phyloP scores from a whole-genome alignment of 345 rosid genomes.

The Erysimum cheiranthoides region DNA sequence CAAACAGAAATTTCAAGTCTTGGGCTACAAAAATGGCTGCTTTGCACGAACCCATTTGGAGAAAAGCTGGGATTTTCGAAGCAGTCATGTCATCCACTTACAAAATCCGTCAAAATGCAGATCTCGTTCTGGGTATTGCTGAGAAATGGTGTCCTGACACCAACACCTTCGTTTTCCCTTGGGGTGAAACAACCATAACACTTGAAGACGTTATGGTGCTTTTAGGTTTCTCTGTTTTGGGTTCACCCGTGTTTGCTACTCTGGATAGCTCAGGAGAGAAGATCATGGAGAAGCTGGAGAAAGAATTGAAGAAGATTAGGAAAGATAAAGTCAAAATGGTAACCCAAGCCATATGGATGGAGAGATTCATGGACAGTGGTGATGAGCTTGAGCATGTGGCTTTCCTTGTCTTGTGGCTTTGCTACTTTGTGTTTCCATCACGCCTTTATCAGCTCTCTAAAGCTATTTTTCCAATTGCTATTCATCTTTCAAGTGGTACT shows the following conservation, averaged over 20 bases:
- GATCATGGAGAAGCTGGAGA: neutral
- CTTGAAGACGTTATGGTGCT: conserved; percentile 55
- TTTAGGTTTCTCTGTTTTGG: conserved; percentile 55
- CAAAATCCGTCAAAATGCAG: conserved; percentile 18
- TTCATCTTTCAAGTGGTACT: conserved; percentile 49
- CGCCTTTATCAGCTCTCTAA: neutral
- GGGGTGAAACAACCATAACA: conserved; percentile 65
- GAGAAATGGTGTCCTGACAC: conserved; percentile 59
- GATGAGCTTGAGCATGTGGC: conserved; percentile 55
- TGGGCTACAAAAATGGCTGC: conserved; percentile 54
- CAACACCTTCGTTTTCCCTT: conserved; percentile 55
- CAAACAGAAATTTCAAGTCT: conserved; percentile 35
- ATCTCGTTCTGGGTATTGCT: conserved; percentile 50
- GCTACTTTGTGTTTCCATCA: conserved; percentile 43
- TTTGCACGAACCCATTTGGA: conserved; percentile 43
- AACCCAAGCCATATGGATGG: conserved; percentile 38
- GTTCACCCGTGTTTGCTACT: conserved; percentile 46
- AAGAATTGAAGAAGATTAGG: conserved; percentile 16
- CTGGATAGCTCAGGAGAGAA: neutral
- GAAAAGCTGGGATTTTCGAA: conserved; percentile 53
- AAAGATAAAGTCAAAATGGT: neutral
- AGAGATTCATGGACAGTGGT: conserved; percentile 43
- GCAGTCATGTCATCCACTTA: conserved; percentile 53
- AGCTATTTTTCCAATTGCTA: conserved; percentile 36
- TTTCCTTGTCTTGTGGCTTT: conserved; percentile 51